These are phyloP conservation scores for Periconia sp. DNA, from an alignment of 2,329 filamentous ascomycete genomes.

Conservation along the genomic window DNA sequence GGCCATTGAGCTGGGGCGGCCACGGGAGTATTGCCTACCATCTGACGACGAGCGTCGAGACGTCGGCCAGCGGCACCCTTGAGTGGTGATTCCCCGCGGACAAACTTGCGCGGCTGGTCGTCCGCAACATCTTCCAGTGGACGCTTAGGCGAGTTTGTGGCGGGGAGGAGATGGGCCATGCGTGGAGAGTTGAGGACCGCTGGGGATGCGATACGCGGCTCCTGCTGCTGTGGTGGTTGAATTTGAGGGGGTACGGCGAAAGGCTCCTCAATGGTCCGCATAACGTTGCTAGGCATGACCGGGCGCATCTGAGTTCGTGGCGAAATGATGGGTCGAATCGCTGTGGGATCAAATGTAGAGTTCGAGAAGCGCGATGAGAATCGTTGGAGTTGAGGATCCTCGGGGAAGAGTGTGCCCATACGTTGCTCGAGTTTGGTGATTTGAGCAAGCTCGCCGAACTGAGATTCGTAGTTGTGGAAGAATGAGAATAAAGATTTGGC, in stretches of 20 bases:
- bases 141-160: conserved; percentile 50
- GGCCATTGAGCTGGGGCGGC: conserved; percentile 67
- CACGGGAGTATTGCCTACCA: conserved; percentile 29
- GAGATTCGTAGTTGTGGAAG: conserved; percentile 93
- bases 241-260: conserved; percentile 19
- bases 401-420: conserved; percentile 91
- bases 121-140: conserved; percentile 63
- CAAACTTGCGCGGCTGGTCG: conserved; percentile 81
- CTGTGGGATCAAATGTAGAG: conserved; percentile 75
- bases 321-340: conserved; percentile 80
- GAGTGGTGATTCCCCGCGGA: conserved; percentile 86
- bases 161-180: conserved; percentile 23
- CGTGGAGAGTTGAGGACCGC: conserved; percentile 34
- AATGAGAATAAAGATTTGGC: conserved; percentile 85
- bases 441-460: conserved; percentile 89
- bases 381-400: conserved; percentile 73
- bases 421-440: conserved; percentile 88
- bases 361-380: conserved; percentile 75
- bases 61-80: conserved; percentile 88
- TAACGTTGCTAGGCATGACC: conserved; percentile 32
- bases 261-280: conserved; percentile 35
- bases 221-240: conserved; percentile 18
- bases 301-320: conserved; percentile 72
- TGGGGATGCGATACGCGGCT: conserved; percentile 26
- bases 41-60: conserved; percentile 69